Percentiles rank a stretch among this genome's conserved stretches.
These are phyloP conservation scores for Coemansia sp. DNA, from an alignment of 192 early-diverging fungal genomes.

Conservation along the genomic window DNA sequence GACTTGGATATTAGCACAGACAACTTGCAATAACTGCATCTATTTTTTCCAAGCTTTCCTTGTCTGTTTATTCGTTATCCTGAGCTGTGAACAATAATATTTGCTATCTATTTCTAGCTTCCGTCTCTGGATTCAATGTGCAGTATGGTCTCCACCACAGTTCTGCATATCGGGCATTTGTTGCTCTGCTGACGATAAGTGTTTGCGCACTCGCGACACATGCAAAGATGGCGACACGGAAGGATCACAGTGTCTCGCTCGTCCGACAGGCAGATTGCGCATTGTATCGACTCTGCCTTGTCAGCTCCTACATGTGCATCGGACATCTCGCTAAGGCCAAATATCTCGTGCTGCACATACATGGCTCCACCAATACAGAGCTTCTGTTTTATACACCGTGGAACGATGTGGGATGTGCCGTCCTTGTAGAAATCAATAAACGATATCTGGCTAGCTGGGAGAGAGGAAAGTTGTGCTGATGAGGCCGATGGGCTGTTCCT, in stretches of 20 bases:
- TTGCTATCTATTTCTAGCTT: neutral
- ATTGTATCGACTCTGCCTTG: slow-evolving; percentile 59
- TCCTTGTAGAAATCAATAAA: slow-evolving; percentile 47
- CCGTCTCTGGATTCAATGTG: slow-evolving; percentile 25
- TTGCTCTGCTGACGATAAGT: slow-evolving; percentile 58
- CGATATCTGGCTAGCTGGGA: slow-evolving; percentile 36
- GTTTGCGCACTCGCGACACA: slow-evolving; percentile 74
- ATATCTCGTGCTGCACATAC: slow-evolving; percentile 48
- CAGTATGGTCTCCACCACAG: slow-evolving; percentile 42
- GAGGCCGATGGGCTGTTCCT: neutral
- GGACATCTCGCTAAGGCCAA: slow-evolving; percentile 37
- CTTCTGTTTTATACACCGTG: slow-evolving; percentile 50
- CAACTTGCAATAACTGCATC: too few species aligned
- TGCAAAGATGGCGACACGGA: slow-evolving; percentile 81
- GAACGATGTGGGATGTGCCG: slow-evolving; percentile 24
- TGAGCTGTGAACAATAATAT: too few species aligned
- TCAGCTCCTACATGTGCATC: slow-evolving; percentile 4
- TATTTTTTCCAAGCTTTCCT: too few species aligned
- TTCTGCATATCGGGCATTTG: slow-evolving; percentile 54
- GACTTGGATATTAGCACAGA: slow-evolving; percentile 2
- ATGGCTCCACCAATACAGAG: slow-evolving; percentile 28
- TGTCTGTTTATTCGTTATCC: neutral
- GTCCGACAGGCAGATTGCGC: slow-evolving; percentile 77
- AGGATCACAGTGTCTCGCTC: slow-evolving; percentile 71
- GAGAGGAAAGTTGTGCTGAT: neutral